Percentiles rank a stretch among this genome's conserved stretches.
Evolutionary conservation across 2,329 filamentous ascomycete species (phyloP).

Genomic region (Chlorencoelia australis): DNA sequence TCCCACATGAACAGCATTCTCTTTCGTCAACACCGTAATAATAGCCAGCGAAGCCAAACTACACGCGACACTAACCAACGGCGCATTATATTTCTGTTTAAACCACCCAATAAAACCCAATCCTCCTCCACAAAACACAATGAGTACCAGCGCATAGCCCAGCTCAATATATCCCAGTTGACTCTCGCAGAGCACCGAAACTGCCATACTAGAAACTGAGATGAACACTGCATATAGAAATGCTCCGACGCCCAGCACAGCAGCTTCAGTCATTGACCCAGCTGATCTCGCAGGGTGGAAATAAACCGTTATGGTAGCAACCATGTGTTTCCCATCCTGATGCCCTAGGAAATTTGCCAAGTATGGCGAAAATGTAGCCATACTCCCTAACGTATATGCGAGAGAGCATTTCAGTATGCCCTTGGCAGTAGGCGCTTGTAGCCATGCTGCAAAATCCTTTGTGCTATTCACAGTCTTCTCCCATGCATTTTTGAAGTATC

Average conservation of each 20-base stretch:
- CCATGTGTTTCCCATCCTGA: slow-evolving; percentile 87
- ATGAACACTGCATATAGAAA: slow-evolving; percentile 70
- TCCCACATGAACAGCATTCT: slow-evolving; percentile 74
- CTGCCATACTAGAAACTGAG: slow-evolving; percentile 77
- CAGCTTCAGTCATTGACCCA: slow-evolving; percentile 83
- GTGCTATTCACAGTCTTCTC: slow-evolving; percentile 28
- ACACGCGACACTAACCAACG: slow-evolving; percentile 73
- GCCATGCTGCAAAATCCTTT: slow-evolving; percentile 44
- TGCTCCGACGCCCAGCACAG: slow-evolving; percentile 64
- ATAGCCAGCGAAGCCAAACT: slow-evolving; percentile 81
- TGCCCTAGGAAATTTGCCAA: slow-evolving; percentile 67
- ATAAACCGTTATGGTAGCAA: slow-evolving; percentile 88
- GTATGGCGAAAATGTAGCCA: slow-evolving; percentile 72
- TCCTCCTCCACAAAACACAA: slow-evolving; percentile 77
- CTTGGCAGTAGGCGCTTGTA: slow-evolving; percentile 62
- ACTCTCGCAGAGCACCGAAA: slow-evolving; percentile 68
- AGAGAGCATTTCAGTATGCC: slow-evolving; percentile 85
- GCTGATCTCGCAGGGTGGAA: slow-evolving; percentile 82
- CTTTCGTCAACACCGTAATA: slow-evolving; percentile 84
- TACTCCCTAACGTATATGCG: slow-evolving; percentile 76
- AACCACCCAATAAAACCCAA: slow-evolving; percentile 83
- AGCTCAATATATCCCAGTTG: slow-evolving; percentile 55
- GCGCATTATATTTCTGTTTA: slow-evolving; percentile 69
- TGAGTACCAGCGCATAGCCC: slow-evolving; percentile 68
- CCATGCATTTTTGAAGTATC: slow-evolving; percentile 24